Evolutionary conservation across 495 filamentous ascomycete species (phyloP), one percentile per base, ranked within the genome.

Genomic region (Penicillium goetzii): DNA sequence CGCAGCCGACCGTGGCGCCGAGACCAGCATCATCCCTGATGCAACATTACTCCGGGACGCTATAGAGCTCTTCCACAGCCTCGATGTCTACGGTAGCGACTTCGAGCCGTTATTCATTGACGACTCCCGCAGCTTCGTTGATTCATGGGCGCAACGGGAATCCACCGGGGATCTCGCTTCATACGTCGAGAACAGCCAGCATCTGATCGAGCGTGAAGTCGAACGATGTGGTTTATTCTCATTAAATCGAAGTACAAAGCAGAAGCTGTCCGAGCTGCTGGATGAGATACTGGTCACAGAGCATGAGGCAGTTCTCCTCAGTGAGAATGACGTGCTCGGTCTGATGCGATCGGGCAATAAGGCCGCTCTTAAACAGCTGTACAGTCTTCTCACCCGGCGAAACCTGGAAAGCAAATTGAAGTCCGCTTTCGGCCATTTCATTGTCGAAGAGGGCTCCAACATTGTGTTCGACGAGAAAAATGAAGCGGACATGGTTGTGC

Each of bases 401-500:
- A 78, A 81, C 9, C 84, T 92, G 3, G 87, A 89, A 28, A 79
- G 80, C 65, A 80, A 84, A 43, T 79, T 99, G 14, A 89, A 84
- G 59, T 68, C 78, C 4, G 83, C 92, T 0, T 98, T 95, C 80
- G 86, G 88, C 68, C 78, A 76, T 12, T 95, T 93, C 76, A 95
- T 98, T 64, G 78, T 87, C 25, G 80, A 85, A 55, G 85, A 89
- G n/a, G 96, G 95, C 3, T 81, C 88, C 0, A 70, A 64, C 3
- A 96, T 99, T 57, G 87, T 98, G 11, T 88, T 89, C 61, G 93
- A 97, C 70, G 88, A 88, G 32, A 82, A 84, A 4, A 85, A 89
- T 33, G 87, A 89, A 55, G 86, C 90, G 47, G 86, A 92, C n/a
- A 99, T 98, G 95, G 87, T 99, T 3, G 74, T 88, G 6, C 85